phyloP scores from a whole-genome alignment of 352 stramenopile species.

The Globisporangium perplexum region DNA sequence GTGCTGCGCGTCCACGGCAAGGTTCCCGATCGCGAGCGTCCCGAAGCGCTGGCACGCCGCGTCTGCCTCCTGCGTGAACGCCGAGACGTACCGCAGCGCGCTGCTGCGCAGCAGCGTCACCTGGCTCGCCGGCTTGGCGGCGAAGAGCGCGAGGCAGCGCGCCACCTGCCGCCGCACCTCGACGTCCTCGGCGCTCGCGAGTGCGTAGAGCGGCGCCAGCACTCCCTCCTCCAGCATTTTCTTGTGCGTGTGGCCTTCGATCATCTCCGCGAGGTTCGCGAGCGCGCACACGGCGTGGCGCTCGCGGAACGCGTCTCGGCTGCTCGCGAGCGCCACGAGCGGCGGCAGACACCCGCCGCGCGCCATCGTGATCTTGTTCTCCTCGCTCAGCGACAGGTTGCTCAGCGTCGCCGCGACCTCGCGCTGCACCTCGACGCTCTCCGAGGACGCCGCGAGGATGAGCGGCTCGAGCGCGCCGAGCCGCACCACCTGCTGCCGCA shows the following conservation, averaged over 20 bases:
- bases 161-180: constrained; percentile 92
- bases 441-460: constrained; percentile 85
- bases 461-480: constrained; percentile 93
- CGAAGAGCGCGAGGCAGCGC: constrained; percentile 91
- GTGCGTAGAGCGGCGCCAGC: constrained; percentile 86
- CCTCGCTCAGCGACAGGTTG: constrained; percentile 93
- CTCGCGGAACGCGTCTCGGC: constrained; percentile 87
- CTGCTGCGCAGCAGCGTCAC: constrained; percentile 80
- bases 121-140: constrained; percentile 90
- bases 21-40: constrained; percentile 89
- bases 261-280: constrained; percentile 95
- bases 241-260: constrained; percentile 92
- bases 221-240: constrained; percentile 93
- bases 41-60: constrained; percentile 85
- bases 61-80: constrained; percentile 81
- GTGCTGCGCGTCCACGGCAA: constrained; percentile 84
- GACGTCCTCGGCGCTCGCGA: constrained; percentile 65
- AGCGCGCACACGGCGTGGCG: constrained; percentile 91
- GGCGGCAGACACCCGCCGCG: constrained; percentile 91
- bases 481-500: constrained; percentile 88
- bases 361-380: constrained; percentile 96
- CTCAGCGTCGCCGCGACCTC: constrained; percentile 93
- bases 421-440: constrained; percentile 93
- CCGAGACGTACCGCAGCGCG: constrained; percentile 83
- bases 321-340: constrained; percentile 86